Conservation (phyloP, 1,284 basidiomycete genomes). For the Trametes polyzona region DNA sequence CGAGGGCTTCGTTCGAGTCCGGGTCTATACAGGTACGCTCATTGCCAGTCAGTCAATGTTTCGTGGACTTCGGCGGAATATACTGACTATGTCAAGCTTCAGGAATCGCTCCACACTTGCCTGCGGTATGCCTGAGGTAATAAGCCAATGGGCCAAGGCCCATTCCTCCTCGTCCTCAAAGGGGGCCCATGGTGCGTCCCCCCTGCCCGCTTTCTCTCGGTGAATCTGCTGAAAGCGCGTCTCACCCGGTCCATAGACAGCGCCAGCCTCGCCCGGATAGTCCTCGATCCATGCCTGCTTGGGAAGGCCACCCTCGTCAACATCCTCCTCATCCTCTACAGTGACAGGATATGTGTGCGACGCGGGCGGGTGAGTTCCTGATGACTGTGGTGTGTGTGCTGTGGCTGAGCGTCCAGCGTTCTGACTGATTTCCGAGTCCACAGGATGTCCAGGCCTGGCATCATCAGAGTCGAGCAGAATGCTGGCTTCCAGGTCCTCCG, state of each 20-base stretch:
- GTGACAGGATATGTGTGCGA: too few relatives aligned
- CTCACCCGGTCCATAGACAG: neutral
- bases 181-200: slow-evolving; percentile 25
- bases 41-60: too few relatives aligned
- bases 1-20: slow-evolving; percentile 17
- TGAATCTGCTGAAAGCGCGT: neutral
- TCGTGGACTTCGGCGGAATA: too few relatives aligned
- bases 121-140: slow-evolving; percentile 33
- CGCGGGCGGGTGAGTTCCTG: too few relatives aligned
- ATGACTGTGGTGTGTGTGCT: too few relatives aligned
- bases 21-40: too few relatives aligned
- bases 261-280: neutral
- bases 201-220: slow-evolving; percentile 1
- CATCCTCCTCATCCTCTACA: slow-evolving; percentile 24
- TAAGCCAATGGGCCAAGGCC: slow-evolving; percentile 38
- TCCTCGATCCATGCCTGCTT: slow-evolving; percentile 6
- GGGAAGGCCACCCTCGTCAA: slow-evolving; percentile 22
- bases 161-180: slow-evolving; percentile 34
- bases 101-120: slow-evolving; percentile 36
- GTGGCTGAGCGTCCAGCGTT: too few relatives aligned
- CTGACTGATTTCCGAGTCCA: too few relatives aligned
- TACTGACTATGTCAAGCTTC: too few relatives aligned
- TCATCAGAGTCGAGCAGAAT: too few relatives aligned
- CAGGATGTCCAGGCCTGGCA: too few relatives aligned
- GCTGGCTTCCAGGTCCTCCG: too few relatives aligned